phyloP scores from a whole-genome alignment of 345 rosid genomes.

The Salix brachista region DNA sequence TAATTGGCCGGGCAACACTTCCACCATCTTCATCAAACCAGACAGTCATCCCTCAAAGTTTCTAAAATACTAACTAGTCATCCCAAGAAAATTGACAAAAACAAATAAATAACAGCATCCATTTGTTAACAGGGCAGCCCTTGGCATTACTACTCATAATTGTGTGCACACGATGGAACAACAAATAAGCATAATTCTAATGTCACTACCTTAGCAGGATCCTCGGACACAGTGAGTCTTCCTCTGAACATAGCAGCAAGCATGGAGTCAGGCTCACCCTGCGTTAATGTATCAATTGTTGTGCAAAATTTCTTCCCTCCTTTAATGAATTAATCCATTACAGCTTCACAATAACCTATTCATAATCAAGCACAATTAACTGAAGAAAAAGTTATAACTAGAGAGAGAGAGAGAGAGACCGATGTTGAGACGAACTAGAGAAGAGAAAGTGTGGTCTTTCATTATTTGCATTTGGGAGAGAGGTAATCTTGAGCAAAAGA shows the following conservation, averaged over 20 bases:
- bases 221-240: conserved; percentile 56
- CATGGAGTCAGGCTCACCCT: conserved; percentile 88
- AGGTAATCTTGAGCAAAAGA: not conserved
- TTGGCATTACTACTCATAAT: not conserved
- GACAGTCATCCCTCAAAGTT: not conserved
- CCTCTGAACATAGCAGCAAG: conserved; percentile 95
- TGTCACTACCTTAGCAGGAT: conserved; percentile 47
- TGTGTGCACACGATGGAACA: not conserved
- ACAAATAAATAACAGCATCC: not conserved
- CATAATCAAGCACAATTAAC: not conserved
- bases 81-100: not conserved
- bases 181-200: not conserved
- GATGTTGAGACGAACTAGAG: conserved; percentile 71
- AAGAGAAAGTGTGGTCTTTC: conserved; percentile 35
- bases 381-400: too few relatives aligned
- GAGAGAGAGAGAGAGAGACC: conserved; percentile 35
- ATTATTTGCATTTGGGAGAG: conserved; percentile 19
- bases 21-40: not conserved
- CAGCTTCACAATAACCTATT: not conserved
- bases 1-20: not conserved
- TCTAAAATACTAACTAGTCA: not conserved
- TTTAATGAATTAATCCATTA: conserved; percentile 15
- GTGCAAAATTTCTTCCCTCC: conserved; percentile 89
- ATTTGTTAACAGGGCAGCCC: not conserved
- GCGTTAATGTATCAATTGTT: conserved; percentile 70